These are phyloP conservation scores for Solanum chilense DNA, from an alignment of 257 asterid species.

Conservation along the genomic window DNA sequence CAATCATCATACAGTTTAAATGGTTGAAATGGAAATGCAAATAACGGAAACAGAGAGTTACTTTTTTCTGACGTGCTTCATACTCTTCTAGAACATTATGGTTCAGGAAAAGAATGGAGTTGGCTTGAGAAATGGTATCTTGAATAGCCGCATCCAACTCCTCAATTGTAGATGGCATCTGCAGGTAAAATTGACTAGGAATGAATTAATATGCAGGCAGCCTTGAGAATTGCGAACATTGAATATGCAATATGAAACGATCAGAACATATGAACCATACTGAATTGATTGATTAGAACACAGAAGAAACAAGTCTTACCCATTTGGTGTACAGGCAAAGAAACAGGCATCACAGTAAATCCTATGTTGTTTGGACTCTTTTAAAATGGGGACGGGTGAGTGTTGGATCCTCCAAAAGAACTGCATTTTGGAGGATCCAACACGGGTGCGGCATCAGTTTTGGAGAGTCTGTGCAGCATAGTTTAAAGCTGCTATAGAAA, in stretches of 20 bases:
- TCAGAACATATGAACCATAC: slow-evolving; percentile 2
- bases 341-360: background rate
- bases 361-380: background rate
- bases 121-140: slow-evolving; percentile 71
- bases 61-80: slow-evolving; percentile 72
- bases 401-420: background rate
- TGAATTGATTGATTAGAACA: background rate
- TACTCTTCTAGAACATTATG: slow-evolving; percentile 79
- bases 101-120: slow-evolving; percentile 74
- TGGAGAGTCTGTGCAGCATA: background rate
- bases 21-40: background rate
- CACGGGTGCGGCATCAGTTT: background rate
- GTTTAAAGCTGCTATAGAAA: background rate
- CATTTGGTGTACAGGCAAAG: background rate
- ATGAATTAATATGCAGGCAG: background rate
- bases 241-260: background rate
- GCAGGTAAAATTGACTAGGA: slow-evolving; percentile 12
- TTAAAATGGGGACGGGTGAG: background rate
- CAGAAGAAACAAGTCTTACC: background rate
- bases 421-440: background rate
- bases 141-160: slow-evolving; percentile 80
- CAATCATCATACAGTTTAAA: background rate
- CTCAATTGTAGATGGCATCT: slow-evolving; percentile 93
- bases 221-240: background rate
- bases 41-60: slow-evolving; percentile 8